These are phyloP conservation scores for Flaveria trinervia DNA, from an alignment of 129 eudicot species.

Conservation along the genomic window DNA sequence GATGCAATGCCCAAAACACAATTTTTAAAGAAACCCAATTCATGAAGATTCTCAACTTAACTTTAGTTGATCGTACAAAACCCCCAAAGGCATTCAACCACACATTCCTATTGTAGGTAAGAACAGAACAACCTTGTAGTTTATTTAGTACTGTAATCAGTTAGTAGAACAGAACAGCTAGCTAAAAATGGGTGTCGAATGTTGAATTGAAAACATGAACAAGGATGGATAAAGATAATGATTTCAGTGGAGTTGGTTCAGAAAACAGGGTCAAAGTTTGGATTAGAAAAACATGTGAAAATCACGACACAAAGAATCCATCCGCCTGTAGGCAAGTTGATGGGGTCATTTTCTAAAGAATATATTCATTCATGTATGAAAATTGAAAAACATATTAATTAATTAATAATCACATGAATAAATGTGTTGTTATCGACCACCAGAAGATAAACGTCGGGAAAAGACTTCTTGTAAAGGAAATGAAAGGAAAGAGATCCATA, in stretches of 20 bases:
- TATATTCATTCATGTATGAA: conserved; percentile 4
- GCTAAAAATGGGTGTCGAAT: background rate
- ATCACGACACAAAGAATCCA: conserved; percentile 29
- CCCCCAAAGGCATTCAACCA: background rate
- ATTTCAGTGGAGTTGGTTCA: conserved; percentile 9
- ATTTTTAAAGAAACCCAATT: conserved; percentile 32
- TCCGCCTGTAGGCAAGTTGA: conserved; percentile 26
- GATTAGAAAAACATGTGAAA: conserved; percentile 31
- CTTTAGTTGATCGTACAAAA: conserved; percentile 16
- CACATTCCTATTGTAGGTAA: too few species aligned
- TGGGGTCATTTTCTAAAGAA: conserved; percentile 14
- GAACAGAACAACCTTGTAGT: too few species aligned
- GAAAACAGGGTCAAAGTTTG: background rate
- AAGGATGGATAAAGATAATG: background rate
- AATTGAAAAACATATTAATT: background rate
- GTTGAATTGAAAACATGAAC: background rate
- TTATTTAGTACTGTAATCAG: too few species aligned
- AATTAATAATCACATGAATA: too few species aligned
- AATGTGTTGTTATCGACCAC: background rate
- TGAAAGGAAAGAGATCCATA: too few species aligned
- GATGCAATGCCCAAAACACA: conserved; percentile 41
- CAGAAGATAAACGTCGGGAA: background rate
- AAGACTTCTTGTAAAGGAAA: background rate
- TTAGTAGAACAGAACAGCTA: too few species aligned
- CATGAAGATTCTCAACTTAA: conserved; percentile 25